These are phyloP conservation scores for Dothideomycetes sp. DNA, from an alignment of 2,329 filamentous ascomycete genomes.

Conservation along the genomic window DNA sequence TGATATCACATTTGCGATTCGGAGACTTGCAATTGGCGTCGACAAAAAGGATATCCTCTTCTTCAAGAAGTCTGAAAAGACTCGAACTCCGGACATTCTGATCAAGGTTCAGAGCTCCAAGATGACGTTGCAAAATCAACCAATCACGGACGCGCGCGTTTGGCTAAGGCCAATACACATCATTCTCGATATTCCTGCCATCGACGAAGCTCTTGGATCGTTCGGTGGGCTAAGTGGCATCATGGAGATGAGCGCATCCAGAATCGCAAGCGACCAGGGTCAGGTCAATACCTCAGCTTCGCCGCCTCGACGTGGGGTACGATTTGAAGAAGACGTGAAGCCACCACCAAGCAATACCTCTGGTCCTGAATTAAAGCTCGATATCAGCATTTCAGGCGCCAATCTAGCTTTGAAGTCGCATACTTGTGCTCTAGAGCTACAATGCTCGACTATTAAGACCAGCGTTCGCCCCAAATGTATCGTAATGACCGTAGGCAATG, in stretches of 20 bases:
- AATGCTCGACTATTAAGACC: conserved; percentile 72
- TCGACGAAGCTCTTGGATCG: conserved; percentile 63
- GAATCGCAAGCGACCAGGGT: conserved; percentile 45
- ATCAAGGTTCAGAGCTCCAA: conserved; percentile 6
- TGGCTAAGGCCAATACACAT: conserved; percentile 68
- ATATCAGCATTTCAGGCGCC: conserved; percentile 66
- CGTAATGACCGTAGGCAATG: conserved; percentile 61
- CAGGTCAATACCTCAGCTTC: conserved; percentile 9
- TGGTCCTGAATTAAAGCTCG: conserved; percentile 48
- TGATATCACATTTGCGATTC: neutral
- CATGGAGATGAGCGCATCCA: conserved; percentile 75
- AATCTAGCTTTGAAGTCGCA: conserved; percentile 67
- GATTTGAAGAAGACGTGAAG: conserved; percentile 39
- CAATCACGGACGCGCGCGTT: conserved; percentile 41
- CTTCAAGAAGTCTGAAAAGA: neutral
- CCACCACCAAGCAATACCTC: conserved; percentile 21
- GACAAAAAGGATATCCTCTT: conserved; percentile 5
- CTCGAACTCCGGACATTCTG: neutral
- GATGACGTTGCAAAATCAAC: conserved; percentile 11
- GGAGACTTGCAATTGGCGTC: neutral
- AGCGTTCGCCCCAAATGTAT: conserved; percentile 64
- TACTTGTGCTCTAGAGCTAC: conserved; percentile 61
- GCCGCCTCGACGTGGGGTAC: conserved; percentile 39
- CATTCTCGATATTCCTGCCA: conserved; percentile 61
- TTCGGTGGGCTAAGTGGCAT: conserved; percentile 89